Base-by-base conservation (phyloP, 2,329 filamentous ascomycete genomes). In the Alternaria tenuissima region DNA sequence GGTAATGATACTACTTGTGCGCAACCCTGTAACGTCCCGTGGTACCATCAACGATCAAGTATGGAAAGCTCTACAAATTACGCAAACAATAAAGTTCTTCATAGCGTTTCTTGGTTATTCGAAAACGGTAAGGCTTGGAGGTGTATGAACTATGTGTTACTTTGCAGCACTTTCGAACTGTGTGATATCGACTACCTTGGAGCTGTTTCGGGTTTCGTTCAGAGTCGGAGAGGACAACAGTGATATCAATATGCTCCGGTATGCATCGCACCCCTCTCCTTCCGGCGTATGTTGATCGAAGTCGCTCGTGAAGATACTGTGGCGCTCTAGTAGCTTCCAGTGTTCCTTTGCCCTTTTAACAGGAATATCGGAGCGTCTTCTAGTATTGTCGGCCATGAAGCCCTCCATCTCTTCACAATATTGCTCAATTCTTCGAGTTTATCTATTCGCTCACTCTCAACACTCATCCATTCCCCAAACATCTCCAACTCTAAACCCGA, bases 401-500 rank as follows among this genome's bases (percentile, higher is more conserved):
- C 12, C 32, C 3, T 7, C 32, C 14, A 36, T 14, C 14, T 16
- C 32, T n/a, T n/a, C 2, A 49, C 14, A 39, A 3, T 2, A 4
- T 5, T 20, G 24, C 20, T 1, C 8, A 49, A 20, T 14, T 8
- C 11, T 8, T 36, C 3, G 22, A 1, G 26, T 18, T n/a, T 12
- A 22, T 28, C 24, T 49, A 14, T 12, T 1, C 14, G 26, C 11
- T 16, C 3, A 26, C 14, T 1, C 30, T 30, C 24, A 30, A 9
- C 7, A 49, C 30, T 49, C 52, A 6, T 47, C 24, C 11, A 52
- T 43, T 2, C 55, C 55, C 71, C 69, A 71, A 16, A 62, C 57
- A 53, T 80, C 79, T 0, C 76, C 76, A 3, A 80, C 75, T 36
- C 77, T 63, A 64, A 84, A 81, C 5, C 61, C 61, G 18, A 51